Conservation (phyloP, 805 yeast species). For the Teunomyces funiuensis region DNA sequence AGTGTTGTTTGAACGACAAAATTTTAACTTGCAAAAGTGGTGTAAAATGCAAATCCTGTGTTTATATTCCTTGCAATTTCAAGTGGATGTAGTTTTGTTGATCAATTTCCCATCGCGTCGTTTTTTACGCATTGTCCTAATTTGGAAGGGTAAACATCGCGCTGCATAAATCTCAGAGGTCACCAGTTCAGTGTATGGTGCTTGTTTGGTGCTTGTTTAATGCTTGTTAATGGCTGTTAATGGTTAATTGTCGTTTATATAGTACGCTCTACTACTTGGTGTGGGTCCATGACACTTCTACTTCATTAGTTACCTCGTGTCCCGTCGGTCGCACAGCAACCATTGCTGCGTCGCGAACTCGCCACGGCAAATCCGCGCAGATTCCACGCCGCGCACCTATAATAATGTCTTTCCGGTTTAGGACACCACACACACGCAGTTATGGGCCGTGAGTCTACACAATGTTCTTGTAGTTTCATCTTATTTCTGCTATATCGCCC, state of each 20-base stretch:
- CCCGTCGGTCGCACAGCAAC: not conserved
- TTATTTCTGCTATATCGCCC: slow-evolving; percentile 18
- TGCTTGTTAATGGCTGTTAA: no score
- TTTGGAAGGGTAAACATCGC: slow-evolving; percentile 4
- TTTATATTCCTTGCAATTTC: slow-evolving; percentile 5
- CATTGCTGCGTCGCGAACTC: not conserved
- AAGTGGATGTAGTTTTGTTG: slow-evolving; percentile 4
- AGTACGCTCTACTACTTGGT: no score
- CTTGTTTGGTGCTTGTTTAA: not conserved
- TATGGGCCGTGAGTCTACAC: no score
- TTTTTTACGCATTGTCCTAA: slow-evolving; percentile 2
- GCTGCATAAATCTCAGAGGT: not conserved
- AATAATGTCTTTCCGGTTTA: no score
- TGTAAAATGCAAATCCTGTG: slow-evolving; percentile 3
- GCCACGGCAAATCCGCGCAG: not conserved
- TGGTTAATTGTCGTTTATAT: no score
- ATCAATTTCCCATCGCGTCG: slow-evolving; percentile 6
- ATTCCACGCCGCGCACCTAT: no score
- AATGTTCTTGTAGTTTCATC: no score
- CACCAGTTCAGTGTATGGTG: not conserved
- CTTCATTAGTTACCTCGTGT: no score
- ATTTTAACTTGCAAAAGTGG: slow-evolving; percentile 5
- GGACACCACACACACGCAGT: no score
- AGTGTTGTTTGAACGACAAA: slow-evolving; percentile 6
- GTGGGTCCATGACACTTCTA: no score